Evolutionary conservation across 2,329 filamentous ascomycete species (phyloP).

Genomic region (Ophiostoma ips): DNA sequence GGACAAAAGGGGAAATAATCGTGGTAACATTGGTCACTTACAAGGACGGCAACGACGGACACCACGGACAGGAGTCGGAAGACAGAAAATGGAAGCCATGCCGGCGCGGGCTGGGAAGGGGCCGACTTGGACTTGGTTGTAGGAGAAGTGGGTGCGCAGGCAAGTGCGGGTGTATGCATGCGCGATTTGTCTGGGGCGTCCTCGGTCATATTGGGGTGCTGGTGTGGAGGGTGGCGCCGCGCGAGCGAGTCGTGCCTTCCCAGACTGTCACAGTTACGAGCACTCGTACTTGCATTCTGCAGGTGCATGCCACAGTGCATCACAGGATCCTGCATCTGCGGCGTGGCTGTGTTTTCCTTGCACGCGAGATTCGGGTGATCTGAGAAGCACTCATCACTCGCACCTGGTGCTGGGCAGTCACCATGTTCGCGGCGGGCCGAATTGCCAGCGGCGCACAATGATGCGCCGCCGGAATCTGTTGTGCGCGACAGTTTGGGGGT

Average conservation of each 20-base stretch:
- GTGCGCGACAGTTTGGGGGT: slow-evolving; percentile 7
- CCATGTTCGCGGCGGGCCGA: neutral
- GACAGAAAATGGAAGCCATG: slow-evolving; percentile 13
- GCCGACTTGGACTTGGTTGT: slow-evolving; percentile 10
- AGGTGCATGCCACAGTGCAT: neutral
- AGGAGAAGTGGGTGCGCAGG: neutral
- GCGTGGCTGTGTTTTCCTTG: neutral
- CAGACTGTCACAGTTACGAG: neutral
- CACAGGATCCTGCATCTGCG: neutral
- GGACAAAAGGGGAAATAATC: neutral
- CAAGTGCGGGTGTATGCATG: slow-evolving; percentile 2
- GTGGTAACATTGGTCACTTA: slow-evolving; percentile 1
- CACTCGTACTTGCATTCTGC: neutral
- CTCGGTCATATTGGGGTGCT: neutral
- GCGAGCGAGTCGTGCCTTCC: neutral
- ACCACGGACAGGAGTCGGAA: slow-evolving; percentile 20
- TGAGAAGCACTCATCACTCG: no score
- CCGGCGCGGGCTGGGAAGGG: slow-evolving; percentile 11
- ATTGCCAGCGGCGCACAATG: slow-evolving; percentile 17
- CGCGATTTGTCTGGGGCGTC: slow-evolving; percentile 11
- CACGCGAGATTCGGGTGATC: neutral
- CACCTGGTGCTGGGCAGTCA: no score
- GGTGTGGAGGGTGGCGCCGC: neutral
- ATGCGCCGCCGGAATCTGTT: slow-evolving; percentile 14
- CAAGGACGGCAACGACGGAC: slow-evolving; percentile 15